phyloP scores from a whole-genome alignment of 768 basidiomycete genomes.

The Suillus cothurnatus region DNA sequence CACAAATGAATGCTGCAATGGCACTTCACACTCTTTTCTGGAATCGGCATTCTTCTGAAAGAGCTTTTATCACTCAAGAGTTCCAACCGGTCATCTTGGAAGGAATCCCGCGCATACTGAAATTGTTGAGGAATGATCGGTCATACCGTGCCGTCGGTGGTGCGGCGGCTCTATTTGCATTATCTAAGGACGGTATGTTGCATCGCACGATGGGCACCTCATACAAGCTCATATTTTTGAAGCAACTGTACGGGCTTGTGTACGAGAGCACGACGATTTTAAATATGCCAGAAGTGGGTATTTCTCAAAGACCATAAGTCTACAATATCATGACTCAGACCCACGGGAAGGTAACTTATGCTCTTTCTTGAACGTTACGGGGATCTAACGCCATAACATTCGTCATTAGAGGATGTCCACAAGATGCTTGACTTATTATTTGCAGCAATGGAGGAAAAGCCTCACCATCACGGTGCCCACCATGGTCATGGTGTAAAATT shows the following conservation, averaged over 20 bases:
- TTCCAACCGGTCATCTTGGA: not conserved
- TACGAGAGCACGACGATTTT: constrained; percentile 2
- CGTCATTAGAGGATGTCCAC: constrained; percentile 2
- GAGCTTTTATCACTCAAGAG: not conserved
- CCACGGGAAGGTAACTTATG: not conserved
- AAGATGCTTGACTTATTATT: not conserved
- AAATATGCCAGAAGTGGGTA: not conserved
- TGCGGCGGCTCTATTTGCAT: not conserved
- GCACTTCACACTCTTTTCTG: not conserved
- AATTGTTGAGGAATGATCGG: constrained; percentile 1
- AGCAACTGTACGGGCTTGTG: not conserved
- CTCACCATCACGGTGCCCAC: not conserved
- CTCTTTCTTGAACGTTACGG: not conserved
- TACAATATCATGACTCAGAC: not conserved
- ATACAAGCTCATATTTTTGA: not conserved
- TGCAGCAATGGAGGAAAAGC: not conserved
- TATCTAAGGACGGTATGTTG: not conserved
- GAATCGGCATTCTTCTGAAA: not conserved
- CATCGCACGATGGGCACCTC: not conserved
- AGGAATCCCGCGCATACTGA: not conserved
- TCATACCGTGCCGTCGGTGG: not conserved
- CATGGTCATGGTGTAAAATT: not conserved
- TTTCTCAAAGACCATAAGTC: not conserved
- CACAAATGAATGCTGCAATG: not conserved
- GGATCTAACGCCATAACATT: not conserved